Evolutionary conservation across 2,329 filamentous ascomycete species (phyloP).

Genomic region (Exserohilum rostratum): DNA sequence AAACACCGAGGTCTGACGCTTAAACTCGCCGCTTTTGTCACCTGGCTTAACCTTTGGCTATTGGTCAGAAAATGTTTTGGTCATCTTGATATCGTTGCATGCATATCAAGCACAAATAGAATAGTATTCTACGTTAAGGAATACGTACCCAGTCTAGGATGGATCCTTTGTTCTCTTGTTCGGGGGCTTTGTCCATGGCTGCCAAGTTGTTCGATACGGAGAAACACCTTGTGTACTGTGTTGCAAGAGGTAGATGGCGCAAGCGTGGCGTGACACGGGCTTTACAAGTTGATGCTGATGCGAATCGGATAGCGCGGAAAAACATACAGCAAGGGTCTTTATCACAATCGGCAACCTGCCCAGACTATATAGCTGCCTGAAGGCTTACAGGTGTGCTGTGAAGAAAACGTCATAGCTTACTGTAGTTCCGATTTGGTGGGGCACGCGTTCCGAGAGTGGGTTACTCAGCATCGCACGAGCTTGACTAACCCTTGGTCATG

Average conservation of each 20-base stretch:
- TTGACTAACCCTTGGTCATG: conserved; percentile 24
- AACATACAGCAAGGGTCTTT: conserved; percentile 20
- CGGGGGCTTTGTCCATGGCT: conserved; percentile 23
- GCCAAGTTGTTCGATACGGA: conserved; percentile 16
- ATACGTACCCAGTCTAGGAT: conserved; percentile 10
- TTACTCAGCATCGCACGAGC: conserved; percentile 42
- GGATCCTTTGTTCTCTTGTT: conserved; percentile 3
- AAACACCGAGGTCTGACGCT: conserved; percentile 83
- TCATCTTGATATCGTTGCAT: neutral
- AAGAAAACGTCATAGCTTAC: conserved; percentile 28
- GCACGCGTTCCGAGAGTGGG: conserved; percentile 12
- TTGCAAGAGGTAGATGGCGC: conserved; percentile 15
- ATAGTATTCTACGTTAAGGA: no score
- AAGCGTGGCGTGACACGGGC: neutral
- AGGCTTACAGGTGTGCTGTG: conserved; percentile 15
- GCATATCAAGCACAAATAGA: no score
- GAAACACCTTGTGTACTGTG: conserved; percentile 13
- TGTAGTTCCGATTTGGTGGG: conserved; percentile 14
- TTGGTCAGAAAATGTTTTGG: neutral
- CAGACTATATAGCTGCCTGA: conserved; percentile 31
- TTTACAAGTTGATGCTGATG: conserved; percentile 12
- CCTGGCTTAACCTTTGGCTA: conserved; percentile 45
- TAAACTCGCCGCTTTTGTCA: conserved; percentile 89
- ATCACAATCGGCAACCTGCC: neutral
- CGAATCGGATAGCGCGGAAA: conserved; percentile 20